These are phyloP conservation scores for Pleurostoma richardsiae DNA, from an alignment of 2,329 filamentous ascomycete species.

Conservation along the genomic window DNA sequence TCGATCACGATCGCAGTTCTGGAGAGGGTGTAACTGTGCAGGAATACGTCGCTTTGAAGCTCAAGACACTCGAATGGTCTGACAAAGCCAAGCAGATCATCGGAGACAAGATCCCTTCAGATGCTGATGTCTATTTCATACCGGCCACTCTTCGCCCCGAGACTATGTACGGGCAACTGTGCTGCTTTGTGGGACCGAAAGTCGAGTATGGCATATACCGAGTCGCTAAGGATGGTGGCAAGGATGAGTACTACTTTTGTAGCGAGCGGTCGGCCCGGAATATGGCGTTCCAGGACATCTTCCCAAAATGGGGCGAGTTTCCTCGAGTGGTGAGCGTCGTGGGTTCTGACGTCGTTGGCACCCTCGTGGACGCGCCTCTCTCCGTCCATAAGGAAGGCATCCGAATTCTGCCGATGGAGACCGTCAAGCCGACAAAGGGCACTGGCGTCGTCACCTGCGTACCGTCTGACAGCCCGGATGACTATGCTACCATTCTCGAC, in stretches of 20 bases:
- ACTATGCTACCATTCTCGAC: constrained; percentile 84
- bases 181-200: constrained; percentile 89
- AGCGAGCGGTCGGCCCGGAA: constrained; percentile 80
- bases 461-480: constrained; percentile 92
- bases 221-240: constrained; percentile 37
- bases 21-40: constrained; percentile 82
- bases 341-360: constrained; percentile 79
- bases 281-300: constrained; percentile 91
- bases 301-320: constrained; percentile 43
- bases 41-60: constrained; percentile 89
- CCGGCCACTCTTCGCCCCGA: constrained; percentile 90
- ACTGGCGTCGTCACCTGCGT: constrained; percentile 96
- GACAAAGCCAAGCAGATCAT: constrained; percentile 67
- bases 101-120: constrained; percentile 71
- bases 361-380: constrained; percentile 83
- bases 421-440: constrained; percentile 86
- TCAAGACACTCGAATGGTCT: constrained; percentile 87
- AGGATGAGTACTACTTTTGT: constrained; percentile 78
- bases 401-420: constrained; percentile 91
- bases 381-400: constrained; percentile 81
- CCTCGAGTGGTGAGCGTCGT: too few species aligned
- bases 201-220: constrained; percentile 88
- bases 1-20: constrained; percentile 79
- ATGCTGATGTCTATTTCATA: constrained; percentile 80
- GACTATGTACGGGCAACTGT: constrained; percentile 98